These are phyloP conservation scores for Tetrahymena elliotti DNA, from an alignment of 73 alveolate genomes.

Conservation along the genomic window DNA sequence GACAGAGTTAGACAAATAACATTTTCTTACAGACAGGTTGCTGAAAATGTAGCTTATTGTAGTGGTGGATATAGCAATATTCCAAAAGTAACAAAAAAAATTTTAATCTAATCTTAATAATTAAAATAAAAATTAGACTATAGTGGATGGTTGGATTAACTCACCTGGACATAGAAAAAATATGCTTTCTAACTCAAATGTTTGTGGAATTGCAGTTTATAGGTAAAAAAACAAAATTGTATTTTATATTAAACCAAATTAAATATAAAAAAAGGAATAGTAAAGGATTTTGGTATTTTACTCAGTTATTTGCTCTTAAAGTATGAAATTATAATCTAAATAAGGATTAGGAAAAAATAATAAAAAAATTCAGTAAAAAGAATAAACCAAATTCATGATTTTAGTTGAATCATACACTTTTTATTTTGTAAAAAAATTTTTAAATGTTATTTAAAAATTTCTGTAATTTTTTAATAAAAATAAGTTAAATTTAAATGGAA, in stretches of 20 bases:
- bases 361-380: too few species aligned
- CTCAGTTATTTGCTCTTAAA: constrained; percentile 39
- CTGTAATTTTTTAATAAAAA: too few species aligned
- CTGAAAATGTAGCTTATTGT: constrained; percentile 86
- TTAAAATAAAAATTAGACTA: background rate
- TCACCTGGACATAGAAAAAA: constrained; percentile 98
- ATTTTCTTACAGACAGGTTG: constrained; percentile 61
- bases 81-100: constrained; percentile 46
- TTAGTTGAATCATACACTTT: too few species aligned
- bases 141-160: constrained; percentile 98
- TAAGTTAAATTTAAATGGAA: too few species aligned
- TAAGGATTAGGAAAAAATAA: too few species aligned
- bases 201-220: constrained; percentile 41
- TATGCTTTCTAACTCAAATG: constrained; percentile 52
- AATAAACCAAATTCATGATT: too few species aligned
- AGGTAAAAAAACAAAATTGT: background rate
- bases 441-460: too few species aligned
- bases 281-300: constrained; percentile 34
- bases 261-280: background rate
- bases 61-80: constrained; percentile 72
- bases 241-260: background rate
- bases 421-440: too few species aligned
- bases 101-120: background rate
- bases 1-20: constrained; percentile 78
- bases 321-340: background rate